Conservation (phyloP, 108 stramenopile species). For the Chaetoceros muelleri region DNA sequence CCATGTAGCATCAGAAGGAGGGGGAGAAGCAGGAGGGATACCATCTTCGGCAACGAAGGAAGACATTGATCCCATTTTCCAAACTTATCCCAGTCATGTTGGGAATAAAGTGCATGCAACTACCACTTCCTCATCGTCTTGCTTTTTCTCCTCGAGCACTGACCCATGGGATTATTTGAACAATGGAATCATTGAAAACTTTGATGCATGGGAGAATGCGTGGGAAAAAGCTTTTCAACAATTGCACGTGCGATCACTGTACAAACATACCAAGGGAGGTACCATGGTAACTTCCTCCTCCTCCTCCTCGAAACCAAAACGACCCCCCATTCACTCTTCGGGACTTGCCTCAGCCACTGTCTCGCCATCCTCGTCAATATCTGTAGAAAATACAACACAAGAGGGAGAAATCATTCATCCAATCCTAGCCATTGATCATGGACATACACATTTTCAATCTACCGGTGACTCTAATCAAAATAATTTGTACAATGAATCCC, state of each 20-base stretch:
- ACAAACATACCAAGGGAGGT: slow-evolving; percentile 67
- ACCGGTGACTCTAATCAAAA: slow-evolving; percentile 9
- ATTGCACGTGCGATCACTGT: slow-evolving; percentile 37
- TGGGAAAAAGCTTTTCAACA: slow-evolving; percentile 57
- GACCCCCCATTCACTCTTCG: slow-evolving; percentile 2
- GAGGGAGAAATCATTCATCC: slow-evolving; percentile 33
- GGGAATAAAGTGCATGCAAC: too few relatives aligned
- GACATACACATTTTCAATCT: slow-evolving; percentile 13
- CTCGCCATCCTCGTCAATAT: neutral
- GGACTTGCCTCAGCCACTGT: slow-evolving; percentile 3
- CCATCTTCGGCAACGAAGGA: neutral
- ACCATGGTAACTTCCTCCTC: neutral
- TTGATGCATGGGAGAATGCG: slow-evolving; percentile 50
- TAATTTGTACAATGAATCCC: slow-evolving; percentile 11
- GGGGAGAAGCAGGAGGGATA: too few relatives aligned
- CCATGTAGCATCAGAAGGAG: too few relatives aligned
- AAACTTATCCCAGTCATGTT: neutral
- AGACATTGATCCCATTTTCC: slow-evolving; percentile 26
- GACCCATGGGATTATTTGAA: slow-evolving; percentile 21
- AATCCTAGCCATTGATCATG: slow-evolving; percentile 31
- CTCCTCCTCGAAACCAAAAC: neutral
- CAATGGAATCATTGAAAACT: slow-evolving; percentile 50
- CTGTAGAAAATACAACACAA: neutral
- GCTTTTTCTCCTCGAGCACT: neutral
- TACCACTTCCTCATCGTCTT: neutral